Evolutionary conservation across 768 basidiomycete species (phyloP).

Genomic region (Leccinum incarnatum): DNA sequence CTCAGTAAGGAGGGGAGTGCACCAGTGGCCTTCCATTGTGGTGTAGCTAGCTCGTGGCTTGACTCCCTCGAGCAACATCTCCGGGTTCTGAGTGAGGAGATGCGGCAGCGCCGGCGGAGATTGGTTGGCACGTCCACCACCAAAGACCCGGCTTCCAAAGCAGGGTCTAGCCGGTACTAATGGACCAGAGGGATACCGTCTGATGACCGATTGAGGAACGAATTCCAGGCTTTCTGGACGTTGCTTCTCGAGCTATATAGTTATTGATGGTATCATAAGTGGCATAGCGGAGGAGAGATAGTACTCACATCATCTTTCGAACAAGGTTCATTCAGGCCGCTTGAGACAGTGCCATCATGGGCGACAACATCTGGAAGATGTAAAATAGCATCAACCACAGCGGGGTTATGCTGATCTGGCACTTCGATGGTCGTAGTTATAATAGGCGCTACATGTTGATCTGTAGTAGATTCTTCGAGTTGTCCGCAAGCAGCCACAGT

Average conservation of each 20-base stretch:
- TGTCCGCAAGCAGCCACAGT: background rate
- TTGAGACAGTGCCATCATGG: background rate
- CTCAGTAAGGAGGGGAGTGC: slow-evolving; percentile 2
- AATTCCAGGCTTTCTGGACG: slow-evolving; percentile 25
- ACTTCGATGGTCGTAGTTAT: background rate
- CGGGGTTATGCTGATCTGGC: background rate
- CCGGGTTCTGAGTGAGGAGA: background rate
- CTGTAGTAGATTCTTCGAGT: background rate
- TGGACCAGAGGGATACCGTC: slow-evolving; percentile 18
- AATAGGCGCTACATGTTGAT: background rate
- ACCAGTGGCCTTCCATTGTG: background rate
- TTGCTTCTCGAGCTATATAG: slow-evolving; percentile 2
- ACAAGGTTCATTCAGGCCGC: background rate
- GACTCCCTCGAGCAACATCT: background rate
- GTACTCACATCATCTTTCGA: slow-evolving; percentile 12
- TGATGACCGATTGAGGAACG: slow-evolving; percentile 27
- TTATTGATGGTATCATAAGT: background rate
- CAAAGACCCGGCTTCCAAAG: background rate
- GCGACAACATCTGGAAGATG: background rate
- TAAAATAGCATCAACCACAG: background rate
- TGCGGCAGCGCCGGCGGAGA: background rate
- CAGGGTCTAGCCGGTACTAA: background rate
- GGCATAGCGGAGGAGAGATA: background rate
- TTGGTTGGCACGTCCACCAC: background rate
- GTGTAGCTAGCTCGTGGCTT: slow-evolving; percentile 3